Base-by-base conservation (phyloP, 2,329 filamentous ascomycete species). In the Diaporthe longicolla region DNA sequence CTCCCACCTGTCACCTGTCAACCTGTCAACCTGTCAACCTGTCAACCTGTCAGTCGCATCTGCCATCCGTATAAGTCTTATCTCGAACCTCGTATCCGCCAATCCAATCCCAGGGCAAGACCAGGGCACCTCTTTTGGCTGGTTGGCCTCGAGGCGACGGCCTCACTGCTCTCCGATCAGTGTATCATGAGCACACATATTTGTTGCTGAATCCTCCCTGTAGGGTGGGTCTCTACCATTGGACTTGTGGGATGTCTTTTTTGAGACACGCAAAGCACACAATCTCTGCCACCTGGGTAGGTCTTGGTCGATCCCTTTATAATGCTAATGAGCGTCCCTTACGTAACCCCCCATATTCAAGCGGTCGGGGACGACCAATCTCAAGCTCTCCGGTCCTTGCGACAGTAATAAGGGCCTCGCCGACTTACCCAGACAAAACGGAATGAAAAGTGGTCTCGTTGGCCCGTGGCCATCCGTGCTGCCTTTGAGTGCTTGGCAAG, bases 281-380 rank as follows among this genome's bases (percentile, higher is more conserved):
- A 37, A 26, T 37, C 61, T 37, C 29, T 35, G 29, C 24, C 45
- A 37, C 21, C 43, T 10, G 26, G 21, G 21, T 15, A 50, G 45
- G 61, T 52, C 61, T 66, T 66, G 29, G 45, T 52, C 11, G 45
- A 52, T 52, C 61, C 61, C 61, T 66, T 65, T 66, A 32, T 66
- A 52, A 26, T 66, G 24, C 45, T 52, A 32, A 11, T 48, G 21
- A 19, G 45, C 37, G 45, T n/a, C n/a, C n/a, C n/a, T n/a, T n/a
- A n/a, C n/a, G n/a, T n/a, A n/a, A n/a, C n/a, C n/a, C n/a, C n/a
- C n/a, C n/a, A n/a, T n/a, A n/a, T n/a, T n/a, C n/a, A n/a, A n/a
- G n/a, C n/a, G n/a, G n/a, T n/a, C n/a, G n/a, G n/a, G n/a, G n/a
- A n/a, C n/a, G n/a, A n/a, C n/a, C n/a, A n/a, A n/a, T n/a, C n/a